phyloP scores from a whole-genome alignment of 305 asterid species.

The Coffea humblotiana region DNA sequence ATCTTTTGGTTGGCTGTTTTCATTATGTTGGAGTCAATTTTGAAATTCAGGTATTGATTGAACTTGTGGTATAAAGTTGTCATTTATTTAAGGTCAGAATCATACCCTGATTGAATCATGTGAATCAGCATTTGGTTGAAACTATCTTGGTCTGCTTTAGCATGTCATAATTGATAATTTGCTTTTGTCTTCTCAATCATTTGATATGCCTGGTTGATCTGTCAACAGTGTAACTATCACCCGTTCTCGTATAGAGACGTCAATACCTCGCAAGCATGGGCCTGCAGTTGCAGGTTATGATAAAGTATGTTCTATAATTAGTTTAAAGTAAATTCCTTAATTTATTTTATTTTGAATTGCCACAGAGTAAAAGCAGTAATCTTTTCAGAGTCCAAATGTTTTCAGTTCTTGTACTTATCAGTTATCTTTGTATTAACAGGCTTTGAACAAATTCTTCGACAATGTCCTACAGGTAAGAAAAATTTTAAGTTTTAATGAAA shows the following conservation, averaged over 20 bases:
- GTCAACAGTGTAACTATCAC: constrained; percentile 73
- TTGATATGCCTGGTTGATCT: constrained; percentile 22
- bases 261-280: constrained; percentile 98
- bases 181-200: not conserved
- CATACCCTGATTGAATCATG: not conserved
- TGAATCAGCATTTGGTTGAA: not conserved
- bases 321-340: not conserved
- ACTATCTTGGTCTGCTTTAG: not conserved
- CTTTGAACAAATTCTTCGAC: constrained; percentile 82
- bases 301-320: constrained; percentile 50
- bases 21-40: not conserved
- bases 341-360: constrained; percentile 13
- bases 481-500: not conserved
- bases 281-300: constrained; percentile 96
- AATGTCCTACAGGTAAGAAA: constrained; percentile 67
- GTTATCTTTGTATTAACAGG: constrained; percentile 46
- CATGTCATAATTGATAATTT: not conserved
- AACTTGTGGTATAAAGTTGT: not conserved
- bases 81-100: not conserved
- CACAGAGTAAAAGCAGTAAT: not conserved
- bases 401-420: constrained; percentile 18
- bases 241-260: constrained; percentile 84
- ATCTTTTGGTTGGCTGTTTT: not conserved
- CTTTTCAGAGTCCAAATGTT: not conserved
- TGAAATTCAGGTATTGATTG: not conserved